These are phyloP conservation scores for Wickerhamiella musiphila DNA, from an alignment of 805 yeast genomes.

Conservation along the genomic window DNA sequence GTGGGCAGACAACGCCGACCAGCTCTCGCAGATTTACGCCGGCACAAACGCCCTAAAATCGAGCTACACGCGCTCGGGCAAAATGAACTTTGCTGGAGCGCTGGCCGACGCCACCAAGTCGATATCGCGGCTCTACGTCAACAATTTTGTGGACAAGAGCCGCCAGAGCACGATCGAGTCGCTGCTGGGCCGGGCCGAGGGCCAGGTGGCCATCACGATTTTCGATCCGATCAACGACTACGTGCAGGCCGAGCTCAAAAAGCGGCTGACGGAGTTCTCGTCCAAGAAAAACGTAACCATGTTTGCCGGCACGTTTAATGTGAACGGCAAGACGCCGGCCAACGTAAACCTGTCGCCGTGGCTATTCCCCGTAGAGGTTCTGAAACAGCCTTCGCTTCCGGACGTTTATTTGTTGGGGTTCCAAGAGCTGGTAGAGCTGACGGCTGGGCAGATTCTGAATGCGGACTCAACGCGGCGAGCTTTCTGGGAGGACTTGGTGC, in stretches of 20 bases:
- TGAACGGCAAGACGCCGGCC: slow-evolving; percentile 50
- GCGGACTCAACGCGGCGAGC: slow-evolving; percentile 65
- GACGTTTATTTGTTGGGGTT: slow-evolving; percentile 80
- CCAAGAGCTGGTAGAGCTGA: slow-evolving; percentile 86
- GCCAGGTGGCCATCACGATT: slow-evolving; percentile 50
- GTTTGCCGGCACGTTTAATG: slow-evolving; percentile 73
- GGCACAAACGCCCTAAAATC: slow-evolving; percentile 96
- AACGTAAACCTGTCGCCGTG: slow-evolving; percentile 47
- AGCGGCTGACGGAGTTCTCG: slow-evolving; percentile 37
- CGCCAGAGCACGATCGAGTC: slow-evolving; percentile 83
- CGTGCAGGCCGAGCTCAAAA: slow-evolving; percentile 47
- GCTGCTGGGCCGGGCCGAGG: slow-evolving; percentile 62
- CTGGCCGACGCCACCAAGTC: slow-evolving; percentile 94
- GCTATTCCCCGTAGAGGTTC: slow-evolving; percentile 48
- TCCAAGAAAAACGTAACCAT: slow-evolving; percentile 41
- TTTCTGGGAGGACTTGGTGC: slow-evolving; percentile 62
- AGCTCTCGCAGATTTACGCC: slow-evolving; percentile 84
- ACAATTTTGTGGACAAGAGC: slow-evolving; percentile 82
- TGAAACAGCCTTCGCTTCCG: slow-evolving; percentile 32
- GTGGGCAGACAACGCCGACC: slow-evolving; percentile 99
- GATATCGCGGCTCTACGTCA: slow-evolving; percentile 85
- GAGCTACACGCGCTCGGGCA: slow-evolving; percentile 85
- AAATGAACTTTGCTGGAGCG: slow-evolving; percentile 93
- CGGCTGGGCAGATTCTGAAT: slow-evolving; percentile 76
- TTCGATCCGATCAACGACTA: slow-evolving; percentile 81